Conservation (phyloP, 345 rosid species). For the Eucalyptus pumila region DNA sequence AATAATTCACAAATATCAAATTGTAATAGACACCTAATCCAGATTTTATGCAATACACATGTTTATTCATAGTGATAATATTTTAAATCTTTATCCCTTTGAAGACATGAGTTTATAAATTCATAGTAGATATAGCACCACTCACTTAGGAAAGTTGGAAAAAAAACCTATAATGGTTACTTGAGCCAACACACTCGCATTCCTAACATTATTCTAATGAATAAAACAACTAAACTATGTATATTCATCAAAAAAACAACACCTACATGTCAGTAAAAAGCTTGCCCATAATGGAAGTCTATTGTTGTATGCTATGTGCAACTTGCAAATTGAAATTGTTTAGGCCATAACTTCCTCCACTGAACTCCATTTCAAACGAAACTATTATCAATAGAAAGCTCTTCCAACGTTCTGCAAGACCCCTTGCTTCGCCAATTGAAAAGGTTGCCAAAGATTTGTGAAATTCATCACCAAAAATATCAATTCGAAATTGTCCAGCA, state of each 20-base stretch:
- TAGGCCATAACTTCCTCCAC: neutral
- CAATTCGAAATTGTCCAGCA: neutral
- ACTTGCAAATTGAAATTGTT: neutral
- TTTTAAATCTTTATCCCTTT: no score
- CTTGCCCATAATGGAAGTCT: neutral
- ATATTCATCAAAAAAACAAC: neutral
- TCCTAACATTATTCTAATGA: neutral
- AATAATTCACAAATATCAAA: no score
- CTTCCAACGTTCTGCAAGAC: neutral
- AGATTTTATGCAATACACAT: no score
- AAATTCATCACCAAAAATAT: neutral
- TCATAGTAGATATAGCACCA: neutral
- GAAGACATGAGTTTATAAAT: neutral
- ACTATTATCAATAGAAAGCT: neutral
- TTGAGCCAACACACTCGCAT: neutral
- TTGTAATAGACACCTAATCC: no score
- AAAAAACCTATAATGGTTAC: no score
- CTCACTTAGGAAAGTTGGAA: neutral
- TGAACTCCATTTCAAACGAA: neutral
- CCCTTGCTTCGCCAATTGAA: neutral
- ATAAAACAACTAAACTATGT: no score
- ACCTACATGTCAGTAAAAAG: neutral
- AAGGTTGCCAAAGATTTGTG: neutral
- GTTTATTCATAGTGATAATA: no score
- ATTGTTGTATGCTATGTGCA: neutral